Conservation (phyloP, 2,329 filamentous ascomycete genomes). For the Endoconidiophora laricicola region DNA sequence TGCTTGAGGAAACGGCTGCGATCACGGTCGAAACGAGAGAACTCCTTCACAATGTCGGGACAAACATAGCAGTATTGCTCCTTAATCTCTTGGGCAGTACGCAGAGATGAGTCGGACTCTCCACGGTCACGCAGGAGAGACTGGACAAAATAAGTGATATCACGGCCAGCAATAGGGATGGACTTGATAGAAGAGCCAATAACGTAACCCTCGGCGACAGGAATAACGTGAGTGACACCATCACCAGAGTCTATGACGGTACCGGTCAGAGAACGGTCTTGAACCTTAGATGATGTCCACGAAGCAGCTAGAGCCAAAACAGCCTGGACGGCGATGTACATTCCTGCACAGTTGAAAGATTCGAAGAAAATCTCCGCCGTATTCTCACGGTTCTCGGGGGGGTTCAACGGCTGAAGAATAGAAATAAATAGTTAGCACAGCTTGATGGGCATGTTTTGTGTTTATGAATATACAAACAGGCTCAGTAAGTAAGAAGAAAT, state of each 20-base stretch:
- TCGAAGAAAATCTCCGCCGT: conserved; percentile 99
- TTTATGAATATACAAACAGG: conserved; percentile 43
- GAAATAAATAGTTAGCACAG: no score
- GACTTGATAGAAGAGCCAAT: conserved; percentile 99
- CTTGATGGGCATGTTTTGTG: conserved; percentile 3
- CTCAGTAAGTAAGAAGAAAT: conserved; percentile 95
- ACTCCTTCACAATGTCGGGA: conserved; percentile 98
- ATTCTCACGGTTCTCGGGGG: conserved; percentile 96
- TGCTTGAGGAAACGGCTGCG: conserved; percentile 84
- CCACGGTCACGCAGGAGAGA: conserved; percentile 88
- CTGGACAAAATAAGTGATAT: conserved; percentile 98
- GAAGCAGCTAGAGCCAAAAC: conserved; percentile 92
- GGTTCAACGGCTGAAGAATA: conserved; percentile 63
- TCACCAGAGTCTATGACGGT: conserved; percentile 98
- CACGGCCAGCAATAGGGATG: conserved; percentile 91
- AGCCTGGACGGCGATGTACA: conserved; percentile 97
- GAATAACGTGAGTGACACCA: conserved; percentile 97
- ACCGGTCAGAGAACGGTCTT: conserved; percentile 85
- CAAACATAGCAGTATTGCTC: conserved; percentile 98
- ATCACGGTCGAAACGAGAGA: conserved; percentile 83
- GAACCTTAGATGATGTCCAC: conserved; percentile 97
- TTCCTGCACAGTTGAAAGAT: conserved; percentile 96
- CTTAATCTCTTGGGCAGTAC: conserved; percentile 96
- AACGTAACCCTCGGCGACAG: conserved; percentile 94
- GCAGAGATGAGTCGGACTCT: conserved; percentile 89